Base-by-base conservation (phyloP, 129 eudicot genomes). In the Arctium lappa region DNA sequence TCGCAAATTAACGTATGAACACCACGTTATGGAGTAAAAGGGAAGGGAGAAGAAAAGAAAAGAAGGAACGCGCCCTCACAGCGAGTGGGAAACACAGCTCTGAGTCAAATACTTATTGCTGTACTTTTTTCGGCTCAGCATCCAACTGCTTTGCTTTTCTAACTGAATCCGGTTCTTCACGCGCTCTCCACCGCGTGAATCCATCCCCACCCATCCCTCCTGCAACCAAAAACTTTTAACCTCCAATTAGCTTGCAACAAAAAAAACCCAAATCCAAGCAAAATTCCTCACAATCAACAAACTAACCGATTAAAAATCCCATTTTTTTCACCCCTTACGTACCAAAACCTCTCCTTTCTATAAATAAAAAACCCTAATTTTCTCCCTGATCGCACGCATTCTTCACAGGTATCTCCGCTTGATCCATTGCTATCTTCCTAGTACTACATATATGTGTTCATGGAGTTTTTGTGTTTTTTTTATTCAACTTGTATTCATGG, bases 311-410 rank as follows among this genome's bases (percentile, higher is more conserved):
- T 82, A 50, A 12, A 18, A 72, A 18, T 53, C 39, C 71, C 33
- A 33, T 22, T 27, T 34, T 31, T 69, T 46, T 6, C 22, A 2
- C 36, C 32, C 29, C 69, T 80, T 33, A 0, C 6, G 2, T 72
- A 11, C 73, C 73, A 81, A 73, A 76, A 72, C 84, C 84, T 60
- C 73, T 62, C 69, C 34, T 46, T 80, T 81, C 83, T 73, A 27
- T 73, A 38, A 71, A 32, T 75, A 72, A 86, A 22, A 86, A 87
- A 85, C 89, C 87, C 86, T 83, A 82, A 79, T 80, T 76, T 85
- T 36, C 44, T 39, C 50, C 36, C 81, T 29, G 10, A 70, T 80
- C 84, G 18, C 75, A 15, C 69, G 74, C 84, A 87, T 81, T 87
- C 53, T 73, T 76, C 73, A 32, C 82, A 83, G 85, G 90, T 84